Conservation (phyloP, 495 filamentous ascomycete genomes). For the Oleoguttula mirabilis region DNA sequence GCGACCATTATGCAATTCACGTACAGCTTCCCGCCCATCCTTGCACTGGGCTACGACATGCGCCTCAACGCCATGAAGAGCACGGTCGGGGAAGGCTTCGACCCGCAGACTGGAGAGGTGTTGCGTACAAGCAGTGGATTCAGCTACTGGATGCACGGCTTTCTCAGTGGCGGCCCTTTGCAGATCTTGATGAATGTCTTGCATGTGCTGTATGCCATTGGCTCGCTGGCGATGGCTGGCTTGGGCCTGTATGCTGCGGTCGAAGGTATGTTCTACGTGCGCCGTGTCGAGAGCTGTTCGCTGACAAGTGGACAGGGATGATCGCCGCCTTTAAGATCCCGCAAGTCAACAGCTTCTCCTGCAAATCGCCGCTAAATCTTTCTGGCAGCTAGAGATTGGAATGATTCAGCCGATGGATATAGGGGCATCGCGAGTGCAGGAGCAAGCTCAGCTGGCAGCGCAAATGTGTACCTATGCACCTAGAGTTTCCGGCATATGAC, state of each 20-base stretch:
- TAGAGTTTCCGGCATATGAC: too few species aligned
- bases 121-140: conserved; percentile 10
- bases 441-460: too few species aligned
- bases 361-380: conserved; percentile 14
- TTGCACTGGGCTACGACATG: conserved; percentile 36
- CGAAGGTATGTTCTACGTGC: conserved; percentile 7
- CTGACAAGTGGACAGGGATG: conserved; percentile 7
- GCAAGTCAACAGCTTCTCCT: conserved; percentile 15
- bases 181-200: conserved; percentile 7
- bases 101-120: conserved; percentile 15
- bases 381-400: too few species aligned
- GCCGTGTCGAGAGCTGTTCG: too few species aligned
- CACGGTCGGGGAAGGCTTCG: conserved; percentile 15
- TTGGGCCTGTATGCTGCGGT: conserved; percentile 19
- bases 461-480: too few species aligned
- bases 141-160: conserved; percentile 10
- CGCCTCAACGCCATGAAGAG: conserved; percentile 31
- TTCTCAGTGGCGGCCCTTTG: conserved; percentile 5
- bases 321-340: conserved; percentile 15
- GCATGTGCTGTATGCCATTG: conserved; percentile 9
- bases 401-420: too few species aligned
- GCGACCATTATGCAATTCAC: conserved; percentile 38
- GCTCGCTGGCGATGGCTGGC: conserved; percentile 8
- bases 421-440: too few species aligned
- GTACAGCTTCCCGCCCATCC: conserved; percentile 39